Conservation (phyloP, 176 grass and related monocot species). For the Calamus simplicifolius region DNA sequence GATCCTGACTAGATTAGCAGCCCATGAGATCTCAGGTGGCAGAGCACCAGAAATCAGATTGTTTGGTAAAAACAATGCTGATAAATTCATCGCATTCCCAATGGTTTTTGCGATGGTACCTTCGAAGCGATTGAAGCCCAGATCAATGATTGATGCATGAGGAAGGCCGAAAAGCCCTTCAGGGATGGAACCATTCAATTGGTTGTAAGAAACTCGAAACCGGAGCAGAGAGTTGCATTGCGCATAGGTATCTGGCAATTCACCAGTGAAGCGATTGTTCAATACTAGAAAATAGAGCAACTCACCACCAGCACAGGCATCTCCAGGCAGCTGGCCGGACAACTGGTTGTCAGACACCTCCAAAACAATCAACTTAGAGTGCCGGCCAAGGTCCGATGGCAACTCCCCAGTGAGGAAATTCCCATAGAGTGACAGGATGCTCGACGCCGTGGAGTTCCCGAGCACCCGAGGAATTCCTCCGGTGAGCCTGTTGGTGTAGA, state of each 20-base stretch:
- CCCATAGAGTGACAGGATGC: slow-evolving; percentile 65
- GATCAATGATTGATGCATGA: slow-evolving; percentile 67
- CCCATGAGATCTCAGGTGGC: slow-evolving; percentile 44
- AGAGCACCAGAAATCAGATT: slow-evolving; percentile 49
- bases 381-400: slow-evolving; percentile 50
- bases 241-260: slow-evolving; percentile 47
- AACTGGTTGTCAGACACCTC: slow-evolving; percentile 91
- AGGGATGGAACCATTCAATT: slow-evolving; percentile 47
- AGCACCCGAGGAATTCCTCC: slow-evolving; percentile 60
- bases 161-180: slow-evolving; percentile 60
- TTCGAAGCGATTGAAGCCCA: slow-evolving; percentile 66
- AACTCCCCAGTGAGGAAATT: slow-evolving; percentile 74
- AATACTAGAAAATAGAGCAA: slow-evolving; percentile 82
- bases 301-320: slow-evolving; percentile 34
- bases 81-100: slow-evolving; percentile 48
- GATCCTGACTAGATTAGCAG: slow-evolving; percentile 48
- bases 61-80: slow-evolving; percentile 55
- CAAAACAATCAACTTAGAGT: slow-evolving; percentile 54
- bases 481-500: slow-evolving; percentile 64
- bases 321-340: slow-evolving; percentile 45
- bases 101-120: slow-evolving; percentile 34
- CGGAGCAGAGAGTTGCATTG: slow-evolving; percentile 51
- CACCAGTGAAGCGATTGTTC: slow-evolving; percentile 61
- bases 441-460: slow-evolving; percentile 60
- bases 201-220: slow-evolving; percentile 69